A percentile compares a stretch with the other conserved stretches of the same genome.
Conservation (phyloP, 495 filamentous ascomycete species). For the Xylaria sp. region DNA sequence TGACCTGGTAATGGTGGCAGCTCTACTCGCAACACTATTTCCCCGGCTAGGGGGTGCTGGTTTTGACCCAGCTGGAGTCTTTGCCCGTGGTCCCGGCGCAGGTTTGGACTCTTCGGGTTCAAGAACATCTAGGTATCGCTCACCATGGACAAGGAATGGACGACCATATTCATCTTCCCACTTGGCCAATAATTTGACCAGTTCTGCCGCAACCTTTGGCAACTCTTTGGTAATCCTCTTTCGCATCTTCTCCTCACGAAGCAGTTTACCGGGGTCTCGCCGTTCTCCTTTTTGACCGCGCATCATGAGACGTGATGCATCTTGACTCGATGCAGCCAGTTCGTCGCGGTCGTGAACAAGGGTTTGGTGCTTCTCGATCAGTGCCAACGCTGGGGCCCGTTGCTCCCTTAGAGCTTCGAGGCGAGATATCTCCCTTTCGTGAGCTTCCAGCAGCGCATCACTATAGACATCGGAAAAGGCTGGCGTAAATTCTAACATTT, state of each 20-base stretch:
- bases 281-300: slow-evolving; percentile 88
- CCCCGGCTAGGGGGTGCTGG: slow-evolving; percentile 49
- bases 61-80: slow-evolving; percentile 73
- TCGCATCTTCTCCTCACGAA: slow-evolving; percentile 97
- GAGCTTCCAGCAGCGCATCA: slow-evolving; percentile 85
- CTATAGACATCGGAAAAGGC: slow-evolving; percentile 89
- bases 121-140: slow-evolving; percentile 83
- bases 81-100: slow-evolving; percentile 73
- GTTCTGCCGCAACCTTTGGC: slow-evolving; percentile 84
- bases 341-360: slow-evolving; percentile 89
- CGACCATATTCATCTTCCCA: slow-evolving; percentile 96
- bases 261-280: slow-evolving; percentile 91
- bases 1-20: slow-evolving; percentile 59
- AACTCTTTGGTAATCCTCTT: slow-evolving; percentile 96
- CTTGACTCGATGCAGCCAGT: slow-evolving; percentile 84
- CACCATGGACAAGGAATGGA: slow-evolving; percentile 90
- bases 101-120: slow-evolving; percentile 67
- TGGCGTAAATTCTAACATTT: slow-evolving; percentile 96
- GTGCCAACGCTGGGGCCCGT: slow-evolving; percentile 78
- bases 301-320: slow-evolving; percentile 89
- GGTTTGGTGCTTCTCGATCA: slow-evolving; percentile 83
- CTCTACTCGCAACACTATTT: slow-evolving; percentile 47
- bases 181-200: slow-evolving; percentile 78
- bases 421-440: slow-evolving; percentile 86
- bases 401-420: slow-evolving; percentile 86